These are phyloP conservation scores for Tylopilus sp. DNA, from an alignment of 768 basidiomycete species.

Conservation along the genomic window DNA sequence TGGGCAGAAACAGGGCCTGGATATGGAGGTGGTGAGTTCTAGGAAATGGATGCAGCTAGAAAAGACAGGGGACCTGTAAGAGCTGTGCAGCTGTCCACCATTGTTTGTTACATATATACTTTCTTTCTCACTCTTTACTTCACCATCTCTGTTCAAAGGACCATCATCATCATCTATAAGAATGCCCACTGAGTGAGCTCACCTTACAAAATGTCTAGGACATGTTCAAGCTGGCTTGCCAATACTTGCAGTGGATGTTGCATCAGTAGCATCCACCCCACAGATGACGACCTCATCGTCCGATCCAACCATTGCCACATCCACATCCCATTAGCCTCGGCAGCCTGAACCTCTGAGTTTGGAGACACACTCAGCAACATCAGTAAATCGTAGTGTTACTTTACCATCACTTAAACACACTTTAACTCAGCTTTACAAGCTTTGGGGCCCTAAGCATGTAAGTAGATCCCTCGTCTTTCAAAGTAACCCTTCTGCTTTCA, in stretches of 20 bases:
- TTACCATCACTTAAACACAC: no score
- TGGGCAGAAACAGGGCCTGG: constrained; percentile 84
- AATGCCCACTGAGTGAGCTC: constrained; percentile 31
- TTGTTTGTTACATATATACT: constrained; percentile 6
- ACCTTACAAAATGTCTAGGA: constrained; percentile 31
- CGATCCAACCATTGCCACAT: not conserved
- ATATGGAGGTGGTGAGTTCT: constrained; percentile 66
- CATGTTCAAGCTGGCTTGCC: constrained; percentile 14
- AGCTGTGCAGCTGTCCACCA: not conserved
- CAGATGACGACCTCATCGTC: not conserved
- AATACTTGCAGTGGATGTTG: constrained; percentile 6
- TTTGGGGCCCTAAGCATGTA: no score
- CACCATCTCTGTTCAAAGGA: no score
- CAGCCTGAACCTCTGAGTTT: no score
- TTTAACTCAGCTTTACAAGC: no score
- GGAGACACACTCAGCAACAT: no score
- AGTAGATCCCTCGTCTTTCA: no score
- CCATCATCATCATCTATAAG: constrained; percentile 11
- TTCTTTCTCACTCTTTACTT: constrained; percentile 17
- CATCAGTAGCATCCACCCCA: not conserved
- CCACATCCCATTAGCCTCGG: constrained; percentile 11
- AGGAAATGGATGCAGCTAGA: constrained; percentile 71
- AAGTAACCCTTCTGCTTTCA: no score
- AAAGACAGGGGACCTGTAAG: constrained; percentile 50
- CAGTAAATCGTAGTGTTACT: no score